phyloP scores from a whole-genome alignment of 225 moss, liverwort and hornwort genomes.

The Takakia lepidozioides region DNA sequence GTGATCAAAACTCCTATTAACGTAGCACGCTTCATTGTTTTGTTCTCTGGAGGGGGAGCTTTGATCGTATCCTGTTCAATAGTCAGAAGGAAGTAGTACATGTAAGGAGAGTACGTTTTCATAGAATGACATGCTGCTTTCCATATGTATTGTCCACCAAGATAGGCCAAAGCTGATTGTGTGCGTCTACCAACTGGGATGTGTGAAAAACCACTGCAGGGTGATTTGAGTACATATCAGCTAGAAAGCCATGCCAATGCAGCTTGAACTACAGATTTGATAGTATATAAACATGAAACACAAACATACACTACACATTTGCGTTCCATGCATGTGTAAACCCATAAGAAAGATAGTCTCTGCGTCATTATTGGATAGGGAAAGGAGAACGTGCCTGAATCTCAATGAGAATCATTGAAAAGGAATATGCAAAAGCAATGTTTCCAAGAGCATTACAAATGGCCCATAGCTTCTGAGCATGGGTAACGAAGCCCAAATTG shows the following conservation, averaged over 20 bases:
- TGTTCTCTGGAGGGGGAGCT: slow-evolving; percentile 36
- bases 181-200: too few species aligned
- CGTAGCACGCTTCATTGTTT: slow-evolving; percentile 53
- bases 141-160: too few species aligned
- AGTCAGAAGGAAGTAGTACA: too few species aligned
- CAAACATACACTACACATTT: too few species aligned
- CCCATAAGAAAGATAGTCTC: too few species aligned
- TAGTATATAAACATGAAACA: neutral
- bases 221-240: neutral
- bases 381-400: slow-evolving; percentile 34
- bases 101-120: too few species aligned
- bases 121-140: too few species aligned
- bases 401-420: slow-evolving; percentile 57
- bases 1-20: slow-evolving; percentile 37
- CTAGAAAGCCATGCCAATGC: neutral
- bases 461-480: slow-evolving; percentile 23
- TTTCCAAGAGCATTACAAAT: slow-evolving; percentile 56
- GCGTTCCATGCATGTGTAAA: too few species aligned
- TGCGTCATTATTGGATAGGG: too few species aligned
- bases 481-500: slow-evolving; percentile 13
- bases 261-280: neutral
- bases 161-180: too few species aligned
- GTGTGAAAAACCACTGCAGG: too few species aligned
- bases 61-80: slow-evolving; percentile 29
- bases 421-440: slow-evolving; percentile 66